phyloP scores from a whole-genome alignment of 176 grass and related monocot species.

The Musa troglodytarum region DNA sequence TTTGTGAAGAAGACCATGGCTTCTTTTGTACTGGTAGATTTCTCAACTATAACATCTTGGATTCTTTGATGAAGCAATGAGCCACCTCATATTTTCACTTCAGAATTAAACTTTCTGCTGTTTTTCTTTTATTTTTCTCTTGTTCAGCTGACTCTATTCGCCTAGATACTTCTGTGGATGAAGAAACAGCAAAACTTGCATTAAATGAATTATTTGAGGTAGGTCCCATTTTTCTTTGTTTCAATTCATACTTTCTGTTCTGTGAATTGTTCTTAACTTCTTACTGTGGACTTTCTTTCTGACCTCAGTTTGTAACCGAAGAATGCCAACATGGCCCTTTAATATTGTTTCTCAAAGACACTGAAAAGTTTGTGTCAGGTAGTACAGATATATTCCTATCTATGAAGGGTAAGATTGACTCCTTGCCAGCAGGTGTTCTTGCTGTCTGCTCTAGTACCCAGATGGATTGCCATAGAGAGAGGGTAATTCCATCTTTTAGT shows the following conservation, averaged over 20 bases:
- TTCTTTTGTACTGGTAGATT: constrained; percentile 18
- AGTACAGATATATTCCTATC: constrained; percentile 52
- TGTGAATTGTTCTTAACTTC: constrained; percentile 15
- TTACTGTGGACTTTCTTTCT: constrained; percentile 6
- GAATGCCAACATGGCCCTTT: constrained; percentile 57
- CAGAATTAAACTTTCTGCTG: background rate
- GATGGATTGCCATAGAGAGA: constrained; percentile 69
- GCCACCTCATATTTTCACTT: background rate
- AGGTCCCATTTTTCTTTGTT: constrained; percentile 9
- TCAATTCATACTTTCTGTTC: constrained; percentile 1
- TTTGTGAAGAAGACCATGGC: constrained; percentile 22
- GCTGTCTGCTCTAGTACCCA: constrained; percentile 76
- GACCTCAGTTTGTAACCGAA: constrained; percentile 52
- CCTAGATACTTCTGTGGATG: constrained; percentile 58
- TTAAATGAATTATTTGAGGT: constrained; percentile 87
- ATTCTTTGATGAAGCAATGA: background rate
- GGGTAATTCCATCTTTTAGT: constrained; percentile 36
- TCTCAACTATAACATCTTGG: background rate
- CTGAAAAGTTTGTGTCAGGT: constrained; percentile 68
- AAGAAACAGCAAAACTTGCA: constrained; percentile 64
- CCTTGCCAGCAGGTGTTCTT: constrained; percentile 64
- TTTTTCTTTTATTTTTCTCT: constrained; percentile 24
- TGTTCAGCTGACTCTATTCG: constrained; percentile 65
- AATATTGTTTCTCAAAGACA: constrained; percentile 72
- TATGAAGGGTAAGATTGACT: constrained; percentile 68